A percentile compares a stretch with the other conserved stretches of the same genome.
These are phyloP conservation scores for Heliophila coronopifolia DNA, from an alignment of 441 rosid species.

Conservation along the genomic window DNA sequence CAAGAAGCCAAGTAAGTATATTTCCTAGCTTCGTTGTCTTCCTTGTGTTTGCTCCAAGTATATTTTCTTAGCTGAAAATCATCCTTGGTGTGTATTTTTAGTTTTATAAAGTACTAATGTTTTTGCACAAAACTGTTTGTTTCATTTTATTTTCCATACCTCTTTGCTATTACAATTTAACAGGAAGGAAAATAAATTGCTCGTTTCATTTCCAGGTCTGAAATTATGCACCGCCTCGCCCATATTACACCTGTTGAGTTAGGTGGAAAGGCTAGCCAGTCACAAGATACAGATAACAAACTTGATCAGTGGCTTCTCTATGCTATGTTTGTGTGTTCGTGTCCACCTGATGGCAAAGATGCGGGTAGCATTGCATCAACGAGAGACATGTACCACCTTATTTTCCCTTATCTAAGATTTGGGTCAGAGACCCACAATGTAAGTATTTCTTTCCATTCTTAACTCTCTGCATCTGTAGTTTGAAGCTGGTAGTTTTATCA, in stretches of 20 bases:
- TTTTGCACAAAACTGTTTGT: background rate
- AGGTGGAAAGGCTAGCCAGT: constrained; percentile 89
- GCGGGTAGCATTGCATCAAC: constrained; percentile 72
- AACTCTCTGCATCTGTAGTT: background rate
- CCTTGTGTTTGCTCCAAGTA: constrained; percentile 1
- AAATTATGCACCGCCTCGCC: constrained; percentile 79
- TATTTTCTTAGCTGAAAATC: constrained; percentile 2
- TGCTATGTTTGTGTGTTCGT: constrained; percentile 95
- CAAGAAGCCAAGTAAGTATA: constrained; percentile 86
- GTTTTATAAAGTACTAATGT: constrained; percentile 4
- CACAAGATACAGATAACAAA: constrained; percentile 88
- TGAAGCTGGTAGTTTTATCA: constrained; percentile 9
- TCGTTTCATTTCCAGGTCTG: constrained; percentile 50
- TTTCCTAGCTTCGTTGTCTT: constrained; percentile 14
- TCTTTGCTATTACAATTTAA: constrained; percentile 9
- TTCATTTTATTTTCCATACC: constrained; percentile 2
- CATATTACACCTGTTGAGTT: constrained; percentile 87
- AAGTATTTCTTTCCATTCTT: constrained; percentile 34
- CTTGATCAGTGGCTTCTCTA: constrained; percentile 98
- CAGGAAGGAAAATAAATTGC: constrained; percentile 14
- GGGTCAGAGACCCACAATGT: constrained; percentile 88
- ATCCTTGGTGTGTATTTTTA: constrained; percentile 13
- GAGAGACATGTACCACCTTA: constrained; percentile 88
- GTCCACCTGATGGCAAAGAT: constrained; percentile 87
- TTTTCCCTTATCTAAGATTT: constrained; percentile 81